Conservation (phyloP, 768 basidiomycete genomes). For the Sutorius australiensis region DNA sequence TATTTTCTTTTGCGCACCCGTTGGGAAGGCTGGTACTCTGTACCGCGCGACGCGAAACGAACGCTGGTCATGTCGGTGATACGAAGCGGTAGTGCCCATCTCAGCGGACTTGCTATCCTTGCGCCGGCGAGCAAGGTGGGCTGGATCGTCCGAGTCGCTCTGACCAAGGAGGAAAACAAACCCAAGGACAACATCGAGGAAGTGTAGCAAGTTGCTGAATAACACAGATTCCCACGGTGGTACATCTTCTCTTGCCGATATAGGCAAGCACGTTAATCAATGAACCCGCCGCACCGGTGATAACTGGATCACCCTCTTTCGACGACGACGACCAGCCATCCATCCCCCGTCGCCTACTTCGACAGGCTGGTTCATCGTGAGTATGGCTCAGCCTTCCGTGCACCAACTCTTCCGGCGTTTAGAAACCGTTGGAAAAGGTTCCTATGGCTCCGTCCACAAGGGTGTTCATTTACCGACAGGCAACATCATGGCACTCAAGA, state of each 20-base stretch:
- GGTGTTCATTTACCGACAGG: constrained; percentile 81
- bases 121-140: constrained; percentile 13
- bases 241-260: not conserved
- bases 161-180: constrained; percentile 21
- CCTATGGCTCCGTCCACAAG: constrained; percentile 94
- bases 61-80: constrained; percentile 18
- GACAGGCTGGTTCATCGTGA: not conserved
- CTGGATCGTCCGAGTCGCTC: constrained; percentile 21
- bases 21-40: constrained; percentile 97
- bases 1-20: constrained; percentile 89
- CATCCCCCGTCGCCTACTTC: not conserved
- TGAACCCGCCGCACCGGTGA: not conserved
- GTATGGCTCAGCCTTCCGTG: constrained; percentile 54
- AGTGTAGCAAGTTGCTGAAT: not conserved
- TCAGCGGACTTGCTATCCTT: constrained; percentile 14
- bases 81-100: constrained; percentile 22
- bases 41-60: constrained; percentile 68
- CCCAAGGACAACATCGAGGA: constrained; percentile 9
- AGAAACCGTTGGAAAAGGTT: constrained; percentile 92
- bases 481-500: constrained; percentile 93
- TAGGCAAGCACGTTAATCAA: not conserved
- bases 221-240: constrained; percentile 18
- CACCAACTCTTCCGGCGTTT: constrained; percentile 82
- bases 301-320: not conserved
- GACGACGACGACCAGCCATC: constrained; percentile 1